These are phyloP conservation scores for Gynochthodes officinalis DNA, from an alignment of 257 asterid genomes.

Conservation along the genomic window DNA sequence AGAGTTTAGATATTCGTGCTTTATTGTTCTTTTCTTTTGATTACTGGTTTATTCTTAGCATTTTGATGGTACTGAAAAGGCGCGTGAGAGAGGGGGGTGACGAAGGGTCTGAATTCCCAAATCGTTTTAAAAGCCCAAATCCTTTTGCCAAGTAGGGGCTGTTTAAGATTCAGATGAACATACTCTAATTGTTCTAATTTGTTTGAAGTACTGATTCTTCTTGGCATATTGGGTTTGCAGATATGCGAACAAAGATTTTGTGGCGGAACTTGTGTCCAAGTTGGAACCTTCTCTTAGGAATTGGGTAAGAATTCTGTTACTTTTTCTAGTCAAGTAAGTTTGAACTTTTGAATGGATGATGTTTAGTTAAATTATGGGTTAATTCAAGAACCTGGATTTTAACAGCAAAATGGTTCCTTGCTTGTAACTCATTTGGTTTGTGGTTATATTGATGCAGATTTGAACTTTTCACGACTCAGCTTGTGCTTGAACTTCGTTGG, in stretches of 20 bases:
- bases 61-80: conserved; percentile 68
- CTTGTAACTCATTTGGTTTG: neutral
- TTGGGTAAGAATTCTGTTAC: conserved; percentile 42
- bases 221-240: conserved; percentile 38
- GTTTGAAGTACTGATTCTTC: neutral
- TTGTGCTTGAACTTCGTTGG: neutral
- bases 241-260: conserved; percentile 36
- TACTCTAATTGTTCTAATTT: neutral
- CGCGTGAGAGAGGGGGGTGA: conserved; percentile 41
- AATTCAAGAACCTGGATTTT: neutral
- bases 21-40: conserved; percentile 4
- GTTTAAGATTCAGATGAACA: neutral
- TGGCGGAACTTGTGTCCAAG: conserved; percentile 40
- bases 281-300: conserved; percentile 61
- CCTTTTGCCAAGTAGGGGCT: conserved; percentile 27
- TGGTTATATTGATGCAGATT: neutral
- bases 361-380: neutral
- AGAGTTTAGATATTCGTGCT: neutral
- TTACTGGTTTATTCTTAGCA: conserved; percentile 7
- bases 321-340: neutral
- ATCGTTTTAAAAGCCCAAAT: conserved; percentile 33
- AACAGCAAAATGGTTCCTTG: neutral
- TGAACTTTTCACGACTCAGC: neutral
- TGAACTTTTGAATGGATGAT: neutral
- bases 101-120: conserved; percentile 47